A percentile compares a stretch with the other conserved stretches of the same genome.
Evolutionary conservation across 208 protist genomes (phyloP).

Genomic region (Acanthamoeba triangularis): DNA sequence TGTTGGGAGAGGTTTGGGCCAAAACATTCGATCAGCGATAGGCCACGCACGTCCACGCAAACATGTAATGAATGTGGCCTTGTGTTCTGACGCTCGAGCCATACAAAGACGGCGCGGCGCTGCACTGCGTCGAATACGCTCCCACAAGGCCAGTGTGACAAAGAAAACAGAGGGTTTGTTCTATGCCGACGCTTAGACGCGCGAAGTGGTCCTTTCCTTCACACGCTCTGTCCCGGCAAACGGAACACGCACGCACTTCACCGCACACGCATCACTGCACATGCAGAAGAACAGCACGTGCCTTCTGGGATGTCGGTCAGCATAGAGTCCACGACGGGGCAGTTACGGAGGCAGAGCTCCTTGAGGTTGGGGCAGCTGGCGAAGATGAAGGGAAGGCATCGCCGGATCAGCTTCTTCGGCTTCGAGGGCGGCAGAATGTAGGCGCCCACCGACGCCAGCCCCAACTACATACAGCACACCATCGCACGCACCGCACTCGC

Average conservation of each 20-base stretch:
- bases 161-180: too few relatives aligned
- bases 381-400: constrained; percentile 46
- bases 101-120: too few relatives aligned
- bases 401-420: constrained; percentile 51
- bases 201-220: too few relatives aligned
- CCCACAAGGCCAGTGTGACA: background rate
- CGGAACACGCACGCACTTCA: background rate
- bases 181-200: too few relatives aligned
- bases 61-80: too few relatives aligned
- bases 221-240: too few relatives aligned
- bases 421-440: constrained; percentile 36
- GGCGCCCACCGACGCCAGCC: background rate
- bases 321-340: constrained; percentile 52
- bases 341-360: constrained; percentile 38
- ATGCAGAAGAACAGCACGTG: background rate
- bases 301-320: constrained; percentile 53
- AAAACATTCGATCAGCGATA: background rate
- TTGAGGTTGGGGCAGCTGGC: constrained; percentile 19
- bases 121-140: background rate
- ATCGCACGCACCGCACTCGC: background rate
- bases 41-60: too few relatives aligned
- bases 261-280: background rate
- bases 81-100: too few relatives aligned
- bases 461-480: background rate
- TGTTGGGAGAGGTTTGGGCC: background rate